These are phyloP conservation scores for Conidiobolus incongruus DNA, from an alignment of 371 early-diverging fungal genomes.

Conservation along the genomic window DNA sequence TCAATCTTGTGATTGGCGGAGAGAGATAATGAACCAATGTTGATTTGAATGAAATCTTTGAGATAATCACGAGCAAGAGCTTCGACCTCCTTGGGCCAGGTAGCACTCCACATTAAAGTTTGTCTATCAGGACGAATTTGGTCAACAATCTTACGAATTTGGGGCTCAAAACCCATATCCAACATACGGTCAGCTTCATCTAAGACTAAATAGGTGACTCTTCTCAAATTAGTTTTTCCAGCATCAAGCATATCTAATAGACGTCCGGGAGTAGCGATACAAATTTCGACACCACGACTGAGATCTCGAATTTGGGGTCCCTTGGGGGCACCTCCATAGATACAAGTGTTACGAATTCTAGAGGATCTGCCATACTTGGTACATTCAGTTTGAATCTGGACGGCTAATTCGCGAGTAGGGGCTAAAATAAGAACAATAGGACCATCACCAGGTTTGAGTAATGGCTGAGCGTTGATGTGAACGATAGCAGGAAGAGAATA, in stretches of 20 bases:
- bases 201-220: conserved; percentile 94
- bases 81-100: conserved; percentile 98
- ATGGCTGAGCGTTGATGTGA: conserved; percentile 95
- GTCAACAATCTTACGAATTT: conserved; percentile 95
- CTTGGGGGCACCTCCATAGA: conserved; percentile 92
- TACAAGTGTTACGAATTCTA: conserved; percentile 79
- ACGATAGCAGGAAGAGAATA: conserved; percentile 95
- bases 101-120: conserved; percentile 99
- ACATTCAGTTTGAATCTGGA: conserved; percentile 88
- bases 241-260: conserved; percentile 93
- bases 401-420: conserved; percentile 85
- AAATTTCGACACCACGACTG: conserved; percentile 78
- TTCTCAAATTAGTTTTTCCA: conserved; percentile 69
- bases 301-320: conserved; percentile 91
- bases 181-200: conserved; percentile 99
- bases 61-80: conserved; percentile 83
- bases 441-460: conserved; percentile 87
- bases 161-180: conserved; percentile 99
- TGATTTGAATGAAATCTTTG: conserved; percentile 94
- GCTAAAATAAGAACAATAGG: conserved; percentile 88
- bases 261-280: conserved; percentile 98
- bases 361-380: conserved; percentile 72
- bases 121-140: conserved; percentile 97
- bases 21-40: conserved; percentile 85
- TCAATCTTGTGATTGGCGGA: conserved; percentile 85